These are phyloP conservation scores for Cyberlindnera euphorbiae DNA, from an alignment of 805 yeast genomes.

Conservation along the genomic window DNA sequence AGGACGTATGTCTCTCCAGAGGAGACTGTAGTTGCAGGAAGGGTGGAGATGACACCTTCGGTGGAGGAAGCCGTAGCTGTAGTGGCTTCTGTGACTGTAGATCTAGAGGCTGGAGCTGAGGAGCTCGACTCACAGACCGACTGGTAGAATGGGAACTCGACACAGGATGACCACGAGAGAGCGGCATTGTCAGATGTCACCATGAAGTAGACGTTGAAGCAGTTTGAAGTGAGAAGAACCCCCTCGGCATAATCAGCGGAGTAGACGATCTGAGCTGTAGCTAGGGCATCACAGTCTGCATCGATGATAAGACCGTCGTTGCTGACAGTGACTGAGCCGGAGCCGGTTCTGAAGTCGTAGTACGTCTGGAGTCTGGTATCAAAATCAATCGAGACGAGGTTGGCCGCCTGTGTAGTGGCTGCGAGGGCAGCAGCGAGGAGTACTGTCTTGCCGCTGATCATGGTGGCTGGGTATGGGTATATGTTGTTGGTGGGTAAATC, in stretches of 20 bases:
- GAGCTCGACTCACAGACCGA: constrained; percentile 16
- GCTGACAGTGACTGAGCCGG: constrained; percentile 8
- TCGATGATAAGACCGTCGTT: constrained; percentile 16
- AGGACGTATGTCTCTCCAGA: constrained; percentile 12
- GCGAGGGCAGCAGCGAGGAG: constrained; percentile 17
- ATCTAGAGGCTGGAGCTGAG: constrained; percentile 4
- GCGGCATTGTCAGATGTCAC: constrained; percentile 11
- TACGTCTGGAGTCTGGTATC: constrained; percentile 14
- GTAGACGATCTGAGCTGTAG: constrained; percentile 22
- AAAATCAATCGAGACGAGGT: constrained; percentile 15
- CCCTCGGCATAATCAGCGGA: constrained; percentile 11
- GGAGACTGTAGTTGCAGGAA: constrained; percentile 8
- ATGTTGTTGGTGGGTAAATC: not conserved
- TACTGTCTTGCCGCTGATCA: constrained; percentile 4
- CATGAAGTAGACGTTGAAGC: constrained; percentile 21
- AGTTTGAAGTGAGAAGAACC: constrained; percentile 21
- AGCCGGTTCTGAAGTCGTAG: constrained; percentile 21
- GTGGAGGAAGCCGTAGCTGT: constrained; percentile 1
- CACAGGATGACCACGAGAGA: constrained; percentile 22
- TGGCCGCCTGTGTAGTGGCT: constrained; percentile 19
- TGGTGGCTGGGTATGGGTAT: not conserved
- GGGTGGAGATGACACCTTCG: constrained; percentile 1
- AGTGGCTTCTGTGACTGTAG: constrained; percentile 2
- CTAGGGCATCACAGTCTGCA: constrained; percentile 16
- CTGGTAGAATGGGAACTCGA: constrained; percentile 24